A percentile compares a stretch with the other conserved stretches of the same genome.
Evolutionary conservation across 169 alveolate species (phyloP).

Genomic region (Plasmodium coatneyi): DNA sequence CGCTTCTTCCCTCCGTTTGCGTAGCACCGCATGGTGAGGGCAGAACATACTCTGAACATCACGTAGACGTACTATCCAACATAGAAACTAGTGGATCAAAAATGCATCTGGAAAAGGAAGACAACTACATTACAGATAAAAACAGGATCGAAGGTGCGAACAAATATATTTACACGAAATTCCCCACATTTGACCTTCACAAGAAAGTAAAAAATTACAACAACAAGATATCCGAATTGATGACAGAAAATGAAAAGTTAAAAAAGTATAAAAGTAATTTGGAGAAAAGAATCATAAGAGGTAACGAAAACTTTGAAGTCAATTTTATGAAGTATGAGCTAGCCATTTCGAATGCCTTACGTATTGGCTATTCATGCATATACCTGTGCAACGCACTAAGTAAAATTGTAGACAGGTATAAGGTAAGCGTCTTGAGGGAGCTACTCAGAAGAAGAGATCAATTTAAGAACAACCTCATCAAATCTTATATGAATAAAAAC

Average conservation of each 20-base stretch:
- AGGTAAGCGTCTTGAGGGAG: conserved; percentile 22
- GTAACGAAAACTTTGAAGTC: conserved; percentile 21
- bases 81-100: background rate
- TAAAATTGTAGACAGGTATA: conserved; percentile 25
- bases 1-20: background rate
- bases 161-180: conserved; percentile 65
- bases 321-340: conserved; percentile 67
- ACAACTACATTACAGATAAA: conserved; percentile 20
- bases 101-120: background rate
- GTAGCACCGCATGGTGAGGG: background rate
- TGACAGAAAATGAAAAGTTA: conserved; percentile 59
- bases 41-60: background rate
- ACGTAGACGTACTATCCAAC: background rate
- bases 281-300: conserved; percentile 45
- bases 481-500: conserved; percentile 10
- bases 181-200: conserved; percentile 67
- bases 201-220: conserved; percentile 57
- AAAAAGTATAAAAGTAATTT: conserved; percentile 31
- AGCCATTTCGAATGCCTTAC: conserved; percentile 59
- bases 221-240: conserved; percentile 51
- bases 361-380: conserved; percentile 45
- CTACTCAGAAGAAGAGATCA: conserved; percentile 28
- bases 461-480: conserved; percentile 32
- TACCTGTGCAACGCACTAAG: conserved; percentile 26
- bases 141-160: conserved; percentile 19